Evolutionary conservation across 2,329 filamentous ascomycete genomes (phyloP), one percentile per base, ranked within the genome.

Genomic region (Alternaria hordeiaustralica): DNA sequence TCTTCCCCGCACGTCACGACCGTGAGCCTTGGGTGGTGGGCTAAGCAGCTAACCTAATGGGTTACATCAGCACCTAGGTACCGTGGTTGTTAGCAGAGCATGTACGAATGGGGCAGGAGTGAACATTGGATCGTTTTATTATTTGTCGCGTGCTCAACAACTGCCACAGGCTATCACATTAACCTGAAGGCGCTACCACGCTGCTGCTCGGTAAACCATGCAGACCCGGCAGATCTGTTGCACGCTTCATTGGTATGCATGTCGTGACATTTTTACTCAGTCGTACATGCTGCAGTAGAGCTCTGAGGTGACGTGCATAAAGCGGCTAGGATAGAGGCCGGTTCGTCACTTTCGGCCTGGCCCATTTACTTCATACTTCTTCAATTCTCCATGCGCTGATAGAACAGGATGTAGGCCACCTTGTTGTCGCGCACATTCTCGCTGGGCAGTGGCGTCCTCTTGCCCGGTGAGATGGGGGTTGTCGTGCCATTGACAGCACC

Each of bases 381-480:
- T 78, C 73, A 79, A 65, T 68, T 70, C 65, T 80, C 74, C 45
- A 96, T 87, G 74, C 89, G 89, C 83, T 97, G 91, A 80, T 99
- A 99, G 82, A 99, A 97, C 76, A 99, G 83, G 70, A 99, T 88
- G 82, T 99, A 99, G 5, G 96, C 96, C 62, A 97, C 95, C 85
- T 97, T 97, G 85, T 95, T 97, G 80, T 98, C 95, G 81, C 93
- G 93, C 76, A 92, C 81, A 18, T 85, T 86, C 62, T 82, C 82
- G 66, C 82, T 87, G 69, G 71, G 67, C 55, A 79, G 83, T 88
- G 86, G 82, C 84, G 81, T 81, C 83, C 82, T 74, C 84, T 82
- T 80, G 68, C 82, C 81, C 30, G 84, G 82, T 21, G 84, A 84
- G 50, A 80, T 82, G 47, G 85, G 84, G 8, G 85, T 89, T 45